These are phyloP conservation scores for Kwoniella pini DNA, from an alignment of 768 basidiomycete genomes.

Conservation along the genomic window DNA sequence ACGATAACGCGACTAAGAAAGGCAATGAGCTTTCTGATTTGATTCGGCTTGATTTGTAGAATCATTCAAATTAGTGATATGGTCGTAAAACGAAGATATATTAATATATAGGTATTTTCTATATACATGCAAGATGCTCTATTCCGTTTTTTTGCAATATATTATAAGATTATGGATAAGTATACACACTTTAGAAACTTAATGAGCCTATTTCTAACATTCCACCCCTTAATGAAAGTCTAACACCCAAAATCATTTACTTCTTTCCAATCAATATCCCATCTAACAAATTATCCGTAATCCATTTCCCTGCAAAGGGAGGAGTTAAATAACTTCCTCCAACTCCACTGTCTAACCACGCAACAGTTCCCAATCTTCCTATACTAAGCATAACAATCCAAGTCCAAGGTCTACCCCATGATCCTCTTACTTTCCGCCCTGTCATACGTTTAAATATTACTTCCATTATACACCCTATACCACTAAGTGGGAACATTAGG, in stretches of 20 bases:
- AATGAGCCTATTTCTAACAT: no score
- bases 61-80: background rate
- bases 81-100: no score
- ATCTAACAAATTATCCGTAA: conserved; percentile 5
- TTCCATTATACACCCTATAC: conserved; percentile 40
- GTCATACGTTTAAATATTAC: conserved; percentile 40
- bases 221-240: no score
- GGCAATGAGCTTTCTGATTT: no score
- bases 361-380: conserved; percentile 19
- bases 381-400: conserved; percentile 34
- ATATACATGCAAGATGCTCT: no score
- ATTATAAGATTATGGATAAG: background rate
- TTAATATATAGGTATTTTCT: no score
- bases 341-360: conserved; percentile 46
- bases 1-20: no score
- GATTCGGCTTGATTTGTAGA: no score
- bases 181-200: no score
- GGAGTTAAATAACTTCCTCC: conserved; percentile 38
- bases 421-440: conserved; percentile 43
- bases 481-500: conserved; percentile 42
- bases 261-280: conserved; percentile 4
- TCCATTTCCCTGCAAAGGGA: background rate
- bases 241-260: background rate
- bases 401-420: conserved; percentile 42
- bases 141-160: no score